phyloP scores from a whole-genome alignment of 805 yeast genomes.

The Starmerella kuoi region DNA sequence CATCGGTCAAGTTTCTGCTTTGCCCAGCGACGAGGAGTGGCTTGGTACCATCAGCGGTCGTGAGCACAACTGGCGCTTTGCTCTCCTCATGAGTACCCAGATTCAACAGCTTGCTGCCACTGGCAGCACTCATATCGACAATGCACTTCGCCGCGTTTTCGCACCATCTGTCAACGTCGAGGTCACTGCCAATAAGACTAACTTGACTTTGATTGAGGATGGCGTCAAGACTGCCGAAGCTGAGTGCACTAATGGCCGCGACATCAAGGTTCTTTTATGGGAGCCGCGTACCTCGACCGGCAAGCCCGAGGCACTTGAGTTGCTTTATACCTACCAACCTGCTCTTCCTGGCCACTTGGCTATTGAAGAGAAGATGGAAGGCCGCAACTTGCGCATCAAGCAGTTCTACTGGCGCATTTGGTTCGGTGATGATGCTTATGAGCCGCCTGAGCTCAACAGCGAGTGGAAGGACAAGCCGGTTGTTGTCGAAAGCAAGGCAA shows the following conservation, averaged over 20 bases:
- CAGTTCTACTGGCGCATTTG: conserved; percentile 95
- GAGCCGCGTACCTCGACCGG: conserved; percentile 81
- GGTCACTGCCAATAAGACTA: conserved; percentile 45
- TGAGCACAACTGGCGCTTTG: conserved; percentile 76
- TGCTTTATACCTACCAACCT: conserved; percentile 69
- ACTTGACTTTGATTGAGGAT: conserved; percentile 56
- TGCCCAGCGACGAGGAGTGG: conserved; percentile 48
- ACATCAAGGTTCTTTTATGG: conserved; percentile 61
- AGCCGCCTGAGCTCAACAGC: conserved; percentile 50
- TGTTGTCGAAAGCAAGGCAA: conserved; percentile 59
- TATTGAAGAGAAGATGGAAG: conserved; percentile 76
- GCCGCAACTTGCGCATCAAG: conserved; percentile 86
- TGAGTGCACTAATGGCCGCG: conserved; percentile 36
- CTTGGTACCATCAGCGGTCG: conserved; percentile 69
- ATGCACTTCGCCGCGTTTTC: conserved; percentile 70
- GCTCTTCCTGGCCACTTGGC: conserved; percentile 84
- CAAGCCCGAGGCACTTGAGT: conserved; percentile 58
- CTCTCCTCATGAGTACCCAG: conserved; percentile 66
- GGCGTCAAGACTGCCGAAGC: conserved; percentile 61
- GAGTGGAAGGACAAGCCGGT: conserved; percentile 54
- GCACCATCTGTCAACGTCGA: conserved; percentile 57
- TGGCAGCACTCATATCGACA: conserved; percentile 61
- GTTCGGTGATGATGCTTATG: conserved; percentile 54
- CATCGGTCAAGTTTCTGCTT: conserved; percentile 26
- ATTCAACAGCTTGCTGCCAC: conserved; percentile 46